Conservation (phyloP, 2,329 filamentous ascomycete genomes). For the Alternaria arborescens region DNA sequence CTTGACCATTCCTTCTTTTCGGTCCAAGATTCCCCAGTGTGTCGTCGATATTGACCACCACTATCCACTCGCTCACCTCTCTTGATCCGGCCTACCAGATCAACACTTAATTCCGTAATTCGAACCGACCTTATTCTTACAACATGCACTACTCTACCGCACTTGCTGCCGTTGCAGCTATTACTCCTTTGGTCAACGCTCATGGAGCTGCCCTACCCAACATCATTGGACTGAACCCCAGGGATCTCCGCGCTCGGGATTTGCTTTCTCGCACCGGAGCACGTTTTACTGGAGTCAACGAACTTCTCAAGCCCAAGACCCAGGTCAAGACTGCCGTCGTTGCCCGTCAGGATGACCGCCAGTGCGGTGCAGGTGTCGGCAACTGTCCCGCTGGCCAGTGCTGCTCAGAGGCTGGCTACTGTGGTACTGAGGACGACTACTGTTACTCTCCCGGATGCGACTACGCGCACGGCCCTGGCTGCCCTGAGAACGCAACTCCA, state of each 20-base stretch:
- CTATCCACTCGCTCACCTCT: slow-evolving; percentile 45
- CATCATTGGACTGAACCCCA: slow-evolving; percentile 47
- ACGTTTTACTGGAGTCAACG: slow-evolving; percentile 34
- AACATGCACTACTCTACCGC: slow-evolving; percentile 47
- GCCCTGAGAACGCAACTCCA: slow-evolving; percentile 66
- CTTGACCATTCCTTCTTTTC: slow-evolving; percentile 28
- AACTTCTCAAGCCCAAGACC: slow-evolving; percentile 15
- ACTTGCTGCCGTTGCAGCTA: slow-evolving; percentile 40
- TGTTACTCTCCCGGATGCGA: slow-evolving; percentile 70
- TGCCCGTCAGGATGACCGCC: slow-evolving; percentile 42
- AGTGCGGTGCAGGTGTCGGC: slow-evolving; percentile 45
- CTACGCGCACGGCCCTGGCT: slow-evolving; percentile 67
- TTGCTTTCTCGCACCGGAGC: slow-evolving; percentile 41
- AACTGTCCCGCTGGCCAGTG: slow-evolving; percentile 46
- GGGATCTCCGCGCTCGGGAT: slow-evolving; percentile 46
- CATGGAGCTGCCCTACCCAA: slow-evolving; percentile 44
- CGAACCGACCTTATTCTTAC: slow-evolving; percentile 20
- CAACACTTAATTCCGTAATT: slow-evolving; percentile 35
- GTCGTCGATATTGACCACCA: slow-evolving; percentile 34
- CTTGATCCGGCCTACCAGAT: slow-evolving; percentile 15
- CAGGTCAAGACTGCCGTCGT: slow-evolving; percentile 27
- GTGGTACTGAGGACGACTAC: slow-evolving; percentile 63
- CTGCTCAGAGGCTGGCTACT: slow-evolving; percentile 54
- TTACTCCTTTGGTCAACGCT: slow-evolving; percentile 42
- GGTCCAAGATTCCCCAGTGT: slow-evolving; percentile 38